Evolutionary conservation across 2,329 filamentous ascomycete genomes (phyloP).

Genomic region (Neoscytalidium dimidiatum): DNA sequence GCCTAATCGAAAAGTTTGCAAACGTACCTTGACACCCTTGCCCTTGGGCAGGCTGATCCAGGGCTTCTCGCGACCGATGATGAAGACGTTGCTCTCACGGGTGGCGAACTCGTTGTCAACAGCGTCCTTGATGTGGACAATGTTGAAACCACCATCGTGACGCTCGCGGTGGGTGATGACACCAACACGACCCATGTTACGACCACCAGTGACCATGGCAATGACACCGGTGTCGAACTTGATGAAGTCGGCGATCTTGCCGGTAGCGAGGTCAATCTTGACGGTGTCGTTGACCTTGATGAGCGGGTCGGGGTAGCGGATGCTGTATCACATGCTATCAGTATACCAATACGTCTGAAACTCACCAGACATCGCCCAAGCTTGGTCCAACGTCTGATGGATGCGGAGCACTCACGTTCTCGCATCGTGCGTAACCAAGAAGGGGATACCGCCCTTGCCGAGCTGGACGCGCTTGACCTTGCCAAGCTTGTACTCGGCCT

Average conservation of each 20-base stretch:
- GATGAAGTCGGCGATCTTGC: constrained; percentile 98
- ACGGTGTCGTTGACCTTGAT: constrained; percentile 99
- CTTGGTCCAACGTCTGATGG: constrained; percentile 99
- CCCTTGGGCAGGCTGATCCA: constrained; percentile 99
- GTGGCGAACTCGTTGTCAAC: constrained; percentile 99
- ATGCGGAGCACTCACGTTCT: constrained; percentile 99
- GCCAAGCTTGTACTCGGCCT: constrained; percentile 99
- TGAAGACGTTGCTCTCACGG: constrained; percentile 99
- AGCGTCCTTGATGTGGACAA: constrained; percentile 99
- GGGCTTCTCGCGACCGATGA: constrained; percentile 98
- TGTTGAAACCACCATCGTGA: constrained; percentile 99
- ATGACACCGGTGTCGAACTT: constrained; percentile 98
- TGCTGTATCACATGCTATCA: constrained; percentile 61
- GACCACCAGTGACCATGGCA: constrained; percentile 98
- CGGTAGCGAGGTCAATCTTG: constrained; percentile 95
- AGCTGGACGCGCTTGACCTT: constrained; percentile 99
- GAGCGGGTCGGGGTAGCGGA: constrained; percentile 96
- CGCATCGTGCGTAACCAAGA: constrained; percentile 99
- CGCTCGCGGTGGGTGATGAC: constrained; percentile 99
- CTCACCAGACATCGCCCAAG: constrained; percentile 68
- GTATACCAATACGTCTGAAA: constrained; percentile 31
- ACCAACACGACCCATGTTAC: constrained; percentile 99
- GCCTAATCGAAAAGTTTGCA: background rate
- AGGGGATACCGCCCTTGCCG: constrained; percentile 99
- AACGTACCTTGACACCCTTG: constrained; percentile 88